A percentile compares a stretch with the other conserved stretches of the same genome.
These are phyloP conservation scores for Sechiopsis laciniata DNA, from an alignment of 306 rosid species.

Conservation along the genomic window DNA sequence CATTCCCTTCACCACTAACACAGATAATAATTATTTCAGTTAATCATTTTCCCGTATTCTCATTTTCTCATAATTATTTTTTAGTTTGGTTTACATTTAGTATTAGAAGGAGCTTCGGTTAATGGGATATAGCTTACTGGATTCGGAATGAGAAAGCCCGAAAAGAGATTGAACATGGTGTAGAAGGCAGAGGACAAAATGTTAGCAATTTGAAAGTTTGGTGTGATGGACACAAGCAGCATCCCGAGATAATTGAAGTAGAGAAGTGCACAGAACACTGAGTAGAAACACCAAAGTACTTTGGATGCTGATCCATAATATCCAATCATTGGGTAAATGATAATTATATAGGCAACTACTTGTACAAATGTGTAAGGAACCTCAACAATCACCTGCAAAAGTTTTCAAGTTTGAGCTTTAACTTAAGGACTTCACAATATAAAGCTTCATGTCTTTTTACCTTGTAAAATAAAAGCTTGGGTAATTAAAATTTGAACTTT, in stretches of 20 bases:
- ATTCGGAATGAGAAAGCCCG: conserved; percentile 42
- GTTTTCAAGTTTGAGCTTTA: not conserved
- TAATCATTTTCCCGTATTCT: no score
- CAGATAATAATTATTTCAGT: no score
- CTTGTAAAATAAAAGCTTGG: conserved; percentile 15
- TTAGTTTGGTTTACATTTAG: not conserved
- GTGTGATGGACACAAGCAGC: conserved; percentile 38
- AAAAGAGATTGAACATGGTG: conserved; percentile 33
- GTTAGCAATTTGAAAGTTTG: conserved; percentile 32
- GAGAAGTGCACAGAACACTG: conserved; percentile 29
- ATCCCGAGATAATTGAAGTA: conserved; percentile 42
- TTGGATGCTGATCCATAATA: conserved; percentile 30
- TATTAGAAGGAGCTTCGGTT: not conserved
- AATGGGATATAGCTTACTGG: conserved; percentile 29
- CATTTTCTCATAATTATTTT: not conserved
- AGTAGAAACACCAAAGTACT: conserved; percentile 40
- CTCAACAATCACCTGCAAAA: conserved; percentile 39
- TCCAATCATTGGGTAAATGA: conserved; percentile 44
- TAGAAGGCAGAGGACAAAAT: conserved; percentile 30
- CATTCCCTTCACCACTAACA: no score
- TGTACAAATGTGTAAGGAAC: conserved; percentile 36
- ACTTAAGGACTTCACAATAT: not conserved
- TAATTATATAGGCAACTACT: conserved; percentile 15
- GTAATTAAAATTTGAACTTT: no score
- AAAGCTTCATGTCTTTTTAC: not conserved